Evolutionary conservation across 1,284 basidiomycete genomes (phyloP).

Genomic region (Malassezia globosa): DNA sequence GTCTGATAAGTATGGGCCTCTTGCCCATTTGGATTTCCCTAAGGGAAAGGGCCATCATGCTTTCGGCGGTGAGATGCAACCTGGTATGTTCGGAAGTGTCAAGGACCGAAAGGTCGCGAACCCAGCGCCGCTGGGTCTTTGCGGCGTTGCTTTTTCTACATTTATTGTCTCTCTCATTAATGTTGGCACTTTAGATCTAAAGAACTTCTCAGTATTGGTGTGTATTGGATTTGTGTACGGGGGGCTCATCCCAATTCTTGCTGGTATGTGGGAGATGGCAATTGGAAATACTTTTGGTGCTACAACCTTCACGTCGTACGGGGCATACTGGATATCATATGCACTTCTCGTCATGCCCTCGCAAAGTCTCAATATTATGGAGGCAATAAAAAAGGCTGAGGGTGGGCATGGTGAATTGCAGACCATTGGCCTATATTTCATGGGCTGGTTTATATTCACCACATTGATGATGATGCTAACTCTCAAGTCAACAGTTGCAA

Average conservation of each 20-base stretch:
- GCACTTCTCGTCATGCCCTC: slow-evolving; percentile 39
- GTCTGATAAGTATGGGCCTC: slow-evolving; percentile 54
- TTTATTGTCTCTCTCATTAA: slow-evolving; percentile 51
- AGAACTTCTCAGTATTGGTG: slow-evolving; percentile 29
- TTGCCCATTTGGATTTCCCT: not conserved
- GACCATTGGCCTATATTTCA: slow-evolving; percentile 29
- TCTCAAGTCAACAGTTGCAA: slow-evolving; percentile 30
- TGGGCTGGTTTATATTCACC: slow-evolving; percentile 43
- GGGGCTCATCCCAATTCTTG: slow-evolving; percentile 61
- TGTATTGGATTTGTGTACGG: slow-evolving; percentile 50
- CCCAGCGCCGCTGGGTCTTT: slow-evolving; percentile 52
- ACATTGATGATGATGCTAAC: slow-evolving; percentile 29
- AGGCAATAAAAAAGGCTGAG: slow-evolving; percentile 17
- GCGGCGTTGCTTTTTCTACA: slow-evolving; percentile 50
- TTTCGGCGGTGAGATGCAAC: slow-evolving; percentile 17
- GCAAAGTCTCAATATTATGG: slow-evolving; percentile 20
- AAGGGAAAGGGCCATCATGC: not conserved
- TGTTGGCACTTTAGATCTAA: slow-evolving; percentile 36
- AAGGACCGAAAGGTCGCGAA: slow-evolving; percentile 50
- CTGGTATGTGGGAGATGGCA: slow-evolving; percentile 59
- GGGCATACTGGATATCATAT: slow-evolving; percentile 39
- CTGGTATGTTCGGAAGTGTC: slow-evolving; percentile 3
- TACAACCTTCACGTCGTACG: slow-evolving; percentile 52
- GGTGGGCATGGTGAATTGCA: slow-evolving; percentile 22
- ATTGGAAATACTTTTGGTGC: slow-evolving; percentile 57